Evolutionary conservation across 768 basidiomycete species (phyloP), one percentile per base, ranked within the genome.

Genomic region (Xanthoconium stramineum): DNA sequence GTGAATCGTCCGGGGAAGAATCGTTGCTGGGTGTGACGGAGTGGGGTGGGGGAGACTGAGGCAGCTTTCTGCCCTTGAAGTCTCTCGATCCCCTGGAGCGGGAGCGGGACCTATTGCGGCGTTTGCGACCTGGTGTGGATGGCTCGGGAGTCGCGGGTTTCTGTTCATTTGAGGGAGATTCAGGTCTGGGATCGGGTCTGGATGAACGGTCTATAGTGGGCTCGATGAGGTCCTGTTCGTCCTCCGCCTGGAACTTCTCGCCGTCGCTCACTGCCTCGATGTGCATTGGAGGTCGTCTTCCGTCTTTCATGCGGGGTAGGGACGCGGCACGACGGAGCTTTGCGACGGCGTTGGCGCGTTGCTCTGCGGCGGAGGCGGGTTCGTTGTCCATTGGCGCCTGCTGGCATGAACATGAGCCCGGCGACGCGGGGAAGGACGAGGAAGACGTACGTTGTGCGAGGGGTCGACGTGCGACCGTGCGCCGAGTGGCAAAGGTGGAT

Each of bases 271-370:
- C 83, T 19, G 84, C 87, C 62, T 90, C 89, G 61, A 82, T 77
- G 65, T 89, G 90, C 89, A 91, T 91, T 47, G 87, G 90, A 1
- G 92, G 93, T 42, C 94, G 79, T 53, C 93, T 76, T 9, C 93
- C 93, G 70, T 93, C 89, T 70, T 93, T 93, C 86, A 91, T 91
- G 58, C 94, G 81, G 37, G 94, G 94, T 30, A 96, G 73, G 15
- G 93, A 95, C 52, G 93, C 91, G 42, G 94, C 94, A 63, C 94
- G 85, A 74, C 89, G 94, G 61, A 97, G 83, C 75, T 87, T 94
- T 44, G 91, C 91, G 46, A 96, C 88, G 12, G 93, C 90, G 52
- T 84, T 82, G 67, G 91, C 90, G 57, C 94, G 86, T 72, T 94
- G 88, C 70, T 94, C 89, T 29, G 83, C 82, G 73, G 80, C 76